These are phyloP conservation scores for Talaromyces thailandensis DNA, from an alignment of 495 filamentous ascomycete species.

Conservation along the genomic window DNA sequence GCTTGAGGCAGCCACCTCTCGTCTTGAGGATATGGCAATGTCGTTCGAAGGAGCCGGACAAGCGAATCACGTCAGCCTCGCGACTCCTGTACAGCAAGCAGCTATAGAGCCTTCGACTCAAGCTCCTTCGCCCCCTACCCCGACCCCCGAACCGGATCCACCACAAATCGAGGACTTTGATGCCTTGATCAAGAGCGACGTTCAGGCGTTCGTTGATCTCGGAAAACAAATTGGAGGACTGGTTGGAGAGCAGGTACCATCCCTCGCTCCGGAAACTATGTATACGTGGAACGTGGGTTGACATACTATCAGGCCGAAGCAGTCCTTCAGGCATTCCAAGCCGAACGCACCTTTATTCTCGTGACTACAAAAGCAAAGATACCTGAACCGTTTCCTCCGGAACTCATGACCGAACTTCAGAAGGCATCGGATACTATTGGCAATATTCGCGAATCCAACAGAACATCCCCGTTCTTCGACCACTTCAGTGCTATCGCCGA, in stretches of 20 bases:
- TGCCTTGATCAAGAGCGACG: constrained; percentile 60
- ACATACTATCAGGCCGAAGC: constrained; percentile 40
- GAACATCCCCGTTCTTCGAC: constrained; percentile 58
- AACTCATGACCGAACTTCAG: constrained; percentile 76
- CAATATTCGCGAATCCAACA: constrained; percentile 70
- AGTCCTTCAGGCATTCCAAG: constrained; percentile 61
- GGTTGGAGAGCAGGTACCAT: constrained; percentile 67
- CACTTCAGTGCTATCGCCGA: constrained; percentile 83
- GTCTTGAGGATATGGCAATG: constrained; percentile 90
- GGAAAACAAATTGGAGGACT: constrained; percentile 70
- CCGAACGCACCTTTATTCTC: constrained; percentile 78
- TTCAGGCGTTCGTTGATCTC: constrained; percentile 67
- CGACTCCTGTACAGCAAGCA: constrained; percentile 28
- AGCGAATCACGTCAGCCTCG: constrained; percentile 27
- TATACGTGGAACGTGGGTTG: not conserved
- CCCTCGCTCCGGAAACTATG: not conserved
- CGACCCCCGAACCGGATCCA: constrained; percentile 54
- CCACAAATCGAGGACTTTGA: constrained; percentile 81
- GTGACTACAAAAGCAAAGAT: constrained; percentile 89
- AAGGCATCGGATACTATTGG: constrained; percentile 64
- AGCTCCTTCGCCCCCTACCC: constrained; percentile 33
- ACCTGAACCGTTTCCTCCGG: constrained; percentile 61
- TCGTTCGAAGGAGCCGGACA: constrained; percentile 52
- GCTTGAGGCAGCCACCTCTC: constrained; percentile 93
- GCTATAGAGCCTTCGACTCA: constrained; percentile 25